Evolutionary conservation across 2,329 filamentous ascomycete genomes (phyloP).

Genomic region (Talaromyces pinophilus): DNA sequence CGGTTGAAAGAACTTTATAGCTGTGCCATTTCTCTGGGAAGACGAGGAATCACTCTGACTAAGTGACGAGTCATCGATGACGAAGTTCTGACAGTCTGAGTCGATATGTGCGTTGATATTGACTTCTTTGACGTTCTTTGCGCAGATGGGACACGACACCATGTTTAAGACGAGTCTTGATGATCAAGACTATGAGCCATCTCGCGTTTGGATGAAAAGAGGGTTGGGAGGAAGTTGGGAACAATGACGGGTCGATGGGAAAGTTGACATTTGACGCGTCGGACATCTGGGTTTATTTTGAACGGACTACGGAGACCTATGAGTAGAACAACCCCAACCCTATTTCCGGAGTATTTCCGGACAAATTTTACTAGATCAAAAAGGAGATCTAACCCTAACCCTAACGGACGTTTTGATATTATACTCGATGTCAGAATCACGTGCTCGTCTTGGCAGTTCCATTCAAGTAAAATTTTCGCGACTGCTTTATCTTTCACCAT

Average conservation of each 20-base stretch:
- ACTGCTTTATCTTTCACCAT: too few relatives aligned
- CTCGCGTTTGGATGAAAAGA: background rate
- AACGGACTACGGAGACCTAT: too few relatives aligned
- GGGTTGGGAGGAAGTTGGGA: constrained; percentile 3
- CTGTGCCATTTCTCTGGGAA: constrained; percentile 42
- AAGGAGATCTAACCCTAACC: too few relatives aligned
- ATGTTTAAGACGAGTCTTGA: constrained; percentile 28
- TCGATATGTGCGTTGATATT: constrained; percentile 87
- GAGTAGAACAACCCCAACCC: too few relatives aligned
- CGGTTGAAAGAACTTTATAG: constrained; percentile 59
- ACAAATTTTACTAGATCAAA: too few relatives aligned
- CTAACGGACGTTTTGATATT: too few relatives aligned
- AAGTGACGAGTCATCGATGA: constrained; percentile 52
- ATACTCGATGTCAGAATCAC: too few relatives aligned
- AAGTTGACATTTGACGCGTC: constrained; percentile 1
- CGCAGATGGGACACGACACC: constrained; percentile 82
- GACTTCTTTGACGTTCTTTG: constrained; percentile 66
- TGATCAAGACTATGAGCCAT: background rate
- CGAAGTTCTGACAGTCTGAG: constrained; percentile 68
- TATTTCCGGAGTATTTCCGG: too few relatives aligned
- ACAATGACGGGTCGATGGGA: background rate
- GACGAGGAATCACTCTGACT: constrained; percentile 46
- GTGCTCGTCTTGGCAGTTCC: too few relatives aligned
- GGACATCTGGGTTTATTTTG: too few relatives aligned
- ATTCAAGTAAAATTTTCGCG: too few relatives aligned